phyloP scores from a whole-genome alignment of 352 stramenopile species.

The Phytopythium oedochilum region DNA sequence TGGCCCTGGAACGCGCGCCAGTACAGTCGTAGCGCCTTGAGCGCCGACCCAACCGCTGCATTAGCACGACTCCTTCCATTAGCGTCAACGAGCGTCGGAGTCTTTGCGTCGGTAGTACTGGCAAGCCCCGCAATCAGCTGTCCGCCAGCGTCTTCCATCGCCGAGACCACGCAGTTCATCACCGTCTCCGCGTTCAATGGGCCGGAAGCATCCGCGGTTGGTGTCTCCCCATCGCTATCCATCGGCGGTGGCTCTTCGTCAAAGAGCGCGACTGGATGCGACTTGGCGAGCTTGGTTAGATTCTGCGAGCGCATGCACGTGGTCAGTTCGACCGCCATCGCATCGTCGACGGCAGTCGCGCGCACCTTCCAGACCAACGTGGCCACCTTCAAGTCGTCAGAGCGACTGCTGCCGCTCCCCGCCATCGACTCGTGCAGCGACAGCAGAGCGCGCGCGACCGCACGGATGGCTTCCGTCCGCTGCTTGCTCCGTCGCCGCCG shows the following conservation, averaged over 20 bases:
- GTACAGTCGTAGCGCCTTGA: conserved; percentile 52
- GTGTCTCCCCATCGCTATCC: too few species aligned
- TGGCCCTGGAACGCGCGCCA: conserved; percentile 60
- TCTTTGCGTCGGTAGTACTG: neutral
- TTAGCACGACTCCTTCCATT: neutral
- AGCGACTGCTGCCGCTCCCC: neutral
- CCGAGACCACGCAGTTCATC: conserved; percentile 18
- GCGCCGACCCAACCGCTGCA: conserved; percentile 1
- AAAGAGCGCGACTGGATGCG: conserved; percentile 15
- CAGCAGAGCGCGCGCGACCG: conserved; percentile 7
- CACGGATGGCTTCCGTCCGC: neutral
- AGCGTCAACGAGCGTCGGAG: neutral
- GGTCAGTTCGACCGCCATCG: neutral
- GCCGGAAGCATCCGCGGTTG: neutral
- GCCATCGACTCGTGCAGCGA: conserved; percentile 8
- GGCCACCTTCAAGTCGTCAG: conserved; percentile 26
- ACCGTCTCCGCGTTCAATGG: conserved; percentile 28
- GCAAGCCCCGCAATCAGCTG: conserved; percentile 7
- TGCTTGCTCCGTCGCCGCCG: neutral
- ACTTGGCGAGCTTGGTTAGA: conserved; percentile 33
- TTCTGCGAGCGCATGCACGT: conserved; percentile 17
- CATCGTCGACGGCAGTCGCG: too few species aligned
- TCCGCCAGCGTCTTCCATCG: conserved; percentile 21
- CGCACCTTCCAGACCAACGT: conserved; percentile 53
- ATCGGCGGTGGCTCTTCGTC: neutral